phyloP scores from a whole-genome alignment of 140 eudicot species.

The Ambrosia hybrid region DNA sequence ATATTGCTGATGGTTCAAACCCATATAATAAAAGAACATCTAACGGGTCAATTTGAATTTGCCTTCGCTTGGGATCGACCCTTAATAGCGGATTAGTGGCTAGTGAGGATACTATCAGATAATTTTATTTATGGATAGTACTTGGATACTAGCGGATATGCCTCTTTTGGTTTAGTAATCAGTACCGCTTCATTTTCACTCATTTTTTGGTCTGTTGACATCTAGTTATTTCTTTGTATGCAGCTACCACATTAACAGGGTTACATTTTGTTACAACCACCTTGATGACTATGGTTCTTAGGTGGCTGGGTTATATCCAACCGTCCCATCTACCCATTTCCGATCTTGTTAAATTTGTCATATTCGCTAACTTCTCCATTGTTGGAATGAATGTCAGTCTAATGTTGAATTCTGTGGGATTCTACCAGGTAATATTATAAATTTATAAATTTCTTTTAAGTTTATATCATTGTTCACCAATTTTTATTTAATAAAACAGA shows the following conservation, averaged over 20 bases:
- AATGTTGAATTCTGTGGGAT: constrained; percentile 98
- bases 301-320: constrained; percentile 77
- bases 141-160: background rate
- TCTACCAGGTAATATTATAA: constrained; percentile 66
- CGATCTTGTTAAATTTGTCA: constrained; percentile 67
- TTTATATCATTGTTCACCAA: background rate
- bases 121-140: background rate
- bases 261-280: constrained; percentile 84
- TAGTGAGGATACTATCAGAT: no score
- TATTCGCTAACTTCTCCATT: constrained; percentile 86
- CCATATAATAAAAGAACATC: background rate
- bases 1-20: background rate
- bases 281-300: constrained; percentile 71
- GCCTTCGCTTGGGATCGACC: background rate
- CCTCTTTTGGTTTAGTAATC: constrained; percentile 1
- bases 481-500: constrained; percentile 2
- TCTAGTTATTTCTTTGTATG: constrained; percentile 29
- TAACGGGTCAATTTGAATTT: background rate
- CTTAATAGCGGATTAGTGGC: no score
- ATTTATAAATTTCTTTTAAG: background rate
- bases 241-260: constrained; percentile 96
- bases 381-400: constrained; percentile 96
- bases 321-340: constrained; percentile 68
- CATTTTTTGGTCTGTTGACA: background rate
- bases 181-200: background rate